phyloP scores from a whole-genome alignment of 441 rosid species.

The Gossypium gossypioides region DNA sequence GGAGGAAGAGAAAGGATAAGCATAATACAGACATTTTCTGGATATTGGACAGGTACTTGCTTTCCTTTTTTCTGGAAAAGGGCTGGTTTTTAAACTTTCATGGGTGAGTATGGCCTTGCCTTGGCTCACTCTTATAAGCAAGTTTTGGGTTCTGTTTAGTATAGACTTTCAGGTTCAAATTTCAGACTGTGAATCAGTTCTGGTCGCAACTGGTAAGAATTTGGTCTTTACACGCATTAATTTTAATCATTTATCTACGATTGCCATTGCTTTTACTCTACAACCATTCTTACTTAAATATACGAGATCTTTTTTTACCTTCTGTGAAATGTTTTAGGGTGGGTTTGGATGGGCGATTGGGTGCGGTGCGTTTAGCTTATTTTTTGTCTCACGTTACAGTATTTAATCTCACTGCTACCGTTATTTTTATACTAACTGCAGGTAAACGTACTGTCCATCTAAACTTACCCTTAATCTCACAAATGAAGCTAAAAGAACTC shows the following conservation, averaged over 20 bases:
- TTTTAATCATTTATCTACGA: not conserved
- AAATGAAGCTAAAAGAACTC: no score
- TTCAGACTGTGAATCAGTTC: not conserved
- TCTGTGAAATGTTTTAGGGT: no score
- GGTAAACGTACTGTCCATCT: no score
- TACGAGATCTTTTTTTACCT: no score
- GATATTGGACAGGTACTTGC: not conserved
- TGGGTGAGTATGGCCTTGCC: not conserved
- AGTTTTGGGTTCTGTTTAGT: not conserved
- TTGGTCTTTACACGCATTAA: not conserved
- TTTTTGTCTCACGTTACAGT: no score
- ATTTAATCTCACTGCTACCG: no score
- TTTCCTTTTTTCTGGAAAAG: not conserved
- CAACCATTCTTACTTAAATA: not conserved
- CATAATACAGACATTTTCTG: constrained; percentile 17
- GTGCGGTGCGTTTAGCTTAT: no score
- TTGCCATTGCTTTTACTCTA: not conserved
- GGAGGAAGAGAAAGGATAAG: constrained; percentile 16
- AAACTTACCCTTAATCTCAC: no score
- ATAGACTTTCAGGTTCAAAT: not conserved
- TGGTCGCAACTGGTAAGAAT: not conserved
- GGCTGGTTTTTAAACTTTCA: not conserved
- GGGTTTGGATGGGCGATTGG: no score
- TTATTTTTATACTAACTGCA: no score
- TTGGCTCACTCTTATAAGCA: not conserved